Evolutionary conservation across 805 yeast species (phyloP), one percentile per base, ranked within the genome.

Genomic region (Isabelozyma heimii): DNA sequence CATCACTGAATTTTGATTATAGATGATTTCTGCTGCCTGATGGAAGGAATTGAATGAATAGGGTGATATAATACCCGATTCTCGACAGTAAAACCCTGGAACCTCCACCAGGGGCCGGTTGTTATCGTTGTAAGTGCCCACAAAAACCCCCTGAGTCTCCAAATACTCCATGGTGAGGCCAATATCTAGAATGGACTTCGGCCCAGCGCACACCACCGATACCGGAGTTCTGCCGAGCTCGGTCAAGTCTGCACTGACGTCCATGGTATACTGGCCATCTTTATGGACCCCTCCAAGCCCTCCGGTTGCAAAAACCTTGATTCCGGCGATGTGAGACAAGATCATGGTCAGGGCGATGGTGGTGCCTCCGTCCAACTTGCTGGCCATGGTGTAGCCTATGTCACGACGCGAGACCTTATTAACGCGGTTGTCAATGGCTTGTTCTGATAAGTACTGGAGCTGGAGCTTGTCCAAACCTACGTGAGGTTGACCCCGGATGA

Each of bases 241-340:
- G 44, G 89, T 91, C 52, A 90, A 76, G 65, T 90, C 97, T 2
- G 96, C 96, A 57, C 91, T 84, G 20, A 90, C 74, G 64, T 90
- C 97, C 83, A 89, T 79, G 1, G 91, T 82, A 27, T 67, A 54
- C 47, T 87, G 86, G 16, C 87, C 92, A 7, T 87, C 87, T 48
- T 89, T 77, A 58, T 90, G 96, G 9, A 89, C 96, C 16, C 97
- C 97, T 16, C 97, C 97, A 15, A 90, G 74, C 0, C 97, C 97
- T 30, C 97, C 97, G 2, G 97, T 91, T 1, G 95, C 94, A 73
- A 90, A 91, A 10, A 91, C 89, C 56, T 81, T 77, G 55, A 90
- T 87, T 0, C 95, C 94, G 0, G 91, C 91, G 58, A 68, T 60
- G 46, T 83, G 75, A 0, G 97, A 84, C 15, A 91, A 65, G 16